Evolutionary conservation across 1,284 basidiomycete species (phyloP), one percentile per base, ranked within the genome.

Genomic region (Rhodofomes roseus): DNA sequence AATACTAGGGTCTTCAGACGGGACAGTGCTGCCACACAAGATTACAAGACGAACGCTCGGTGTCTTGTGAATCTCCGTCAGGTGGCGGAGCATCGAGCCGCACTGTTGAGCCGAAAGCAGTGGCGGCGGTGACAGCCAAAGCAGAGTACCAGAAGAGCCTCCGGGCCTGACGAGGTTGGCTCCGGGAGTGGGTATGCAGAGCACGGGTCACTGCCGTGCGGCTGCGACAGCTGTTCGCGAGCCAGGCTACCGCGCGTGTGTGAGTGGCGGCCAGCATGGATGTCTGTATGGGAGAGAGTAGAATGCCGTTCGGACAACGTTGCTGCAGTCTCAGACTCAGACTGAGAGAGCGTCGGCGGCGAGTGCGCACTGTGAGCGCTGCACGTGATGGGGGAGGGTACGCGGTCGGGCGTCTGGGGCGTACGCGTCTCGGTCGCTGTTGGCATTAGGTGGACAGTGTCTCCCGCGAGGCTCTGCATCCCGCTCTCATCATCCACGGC

Each of bases 51-150:
- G 22, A 54, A 63, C 63, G 68, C 57, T 62, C 71, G 62, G 69
- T 65, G 63, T 70, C 60, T 70, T 67, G 57, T 52, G 58, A 41
- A 43, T 40, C 23, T 25, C 48, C 54, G 6, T 58, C 29, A 41
- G 37, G 40, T 0, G 53, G 55, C 11, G 72, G 67, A 2, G 77
- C 71, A 62, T 82, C 80, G 7, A 81, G 71, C 50, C 77, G 70
- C 2, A 81, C n/a, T 9, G 50, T 65, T 14, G 64, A 61, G 20
- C 68, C 69, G 31, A 74, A 57, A 0, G 68, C 69, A 50, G 74
- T 63, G 0, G 71, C 68, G 16, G 68, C 69, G 1, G 77, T 68
- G 16, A 74, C 54, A n/a, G 73, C 69, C n/a, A 79, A 67, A 25
- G 68, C 69, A 43, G 72, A 65, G 18, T 75, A 74, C 61, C 69